These are phyloP conservation scores for Citrus glauca DNA, from an alignment of 345 rosid species.

Conservation along the genomic window DNA sequence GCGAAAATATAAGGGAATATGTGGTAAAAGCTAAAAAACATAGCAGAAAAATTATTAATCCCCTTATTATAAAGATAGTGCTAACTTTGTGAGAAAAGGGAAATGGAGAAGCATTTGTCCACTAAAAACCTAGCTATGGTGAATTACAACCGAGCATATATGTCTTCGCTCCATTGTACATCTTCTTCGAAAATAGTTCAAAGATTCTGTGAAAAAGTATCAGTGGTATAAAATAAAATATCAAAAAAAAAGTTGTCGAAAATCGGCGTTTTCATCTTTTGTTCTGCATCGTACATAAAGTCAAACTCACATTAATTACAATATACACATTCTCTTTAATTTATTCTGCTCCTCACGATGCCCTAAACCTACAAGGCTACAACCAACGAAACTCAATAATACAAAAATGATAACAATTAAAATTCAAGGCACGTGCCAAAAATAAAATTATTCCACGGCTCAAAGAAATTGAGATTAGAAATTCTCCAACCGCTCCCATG, in stretches of 20 bases:
- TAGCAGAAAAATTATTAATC: too few relatives aligned
- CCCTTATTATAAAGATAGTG: neutral
- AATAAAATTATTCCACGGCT: neutral
- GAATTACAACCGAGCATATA: neutral
- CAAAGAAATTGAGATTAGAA: neutral
- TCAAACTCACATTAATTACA: neutral
- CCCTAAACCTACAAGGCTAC: neutral
- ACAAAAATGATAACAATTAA: neutral
- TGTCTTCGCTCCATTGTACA: neutral
- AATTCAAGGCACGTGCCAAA: neutral
- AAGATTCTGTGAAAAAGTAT: neutral
- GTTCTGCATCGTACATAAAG: neutral
- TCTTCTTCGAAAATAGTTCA: neutral
- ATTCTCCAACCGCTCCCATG: slow-evolving; percentile 12
- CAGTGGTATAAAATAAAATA: neutral
- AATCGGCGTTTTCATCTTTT: neutral
- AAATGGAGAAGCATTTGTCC: slow-evolving; percentile 1
- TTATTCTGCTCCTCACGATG: neutral
- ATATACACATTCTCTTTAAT: neutral
- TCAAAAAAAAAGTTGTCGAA: neutral
- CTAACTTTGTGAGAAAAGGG: neutral
- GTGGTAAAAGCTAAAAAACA: too few relatives aligned
- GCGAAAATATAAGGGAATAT: too few relatives aligned
- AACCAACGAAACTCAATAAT: neutral
- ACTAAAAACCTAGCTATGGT: neutral